Conservation (phyloP, 768 basidiomycete genomes). For the Ephemerocybe angulata region DNA sequence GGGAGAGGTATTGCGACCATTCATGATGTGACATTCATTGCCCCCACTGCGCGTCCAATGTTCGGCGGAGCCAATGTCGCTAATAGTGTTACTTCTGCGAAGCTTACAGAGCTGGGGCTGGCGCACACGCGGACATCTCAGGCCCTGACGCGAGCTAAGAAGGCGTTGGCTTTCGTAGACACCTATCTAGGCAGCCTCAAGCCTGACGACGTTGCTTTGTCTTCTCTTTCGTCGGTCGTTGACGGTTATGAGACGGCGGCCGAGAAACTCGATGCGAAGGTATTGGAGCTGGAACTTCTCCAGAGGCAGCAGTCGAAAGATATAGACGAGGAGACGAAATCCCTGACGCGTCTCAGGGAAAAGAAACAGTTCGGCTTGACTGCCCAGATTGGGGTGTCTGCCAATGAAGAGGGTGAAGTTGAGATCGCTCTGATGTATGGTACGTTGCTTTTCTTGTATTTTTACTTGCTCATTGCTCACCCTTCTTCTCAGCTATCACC, state of each 20-base stretch:
- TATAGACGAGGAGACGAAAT: constrained; percentile 19
- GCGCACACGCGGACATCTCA: too few relatives aligned
- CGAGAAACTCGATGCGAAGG: constrained; percentile 28
- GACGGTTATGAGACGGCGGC: constrained; percentile 29
- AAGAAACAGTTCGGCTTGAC: constrained; percentile 24
- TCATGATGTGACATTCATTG: constrained; percentile 39
- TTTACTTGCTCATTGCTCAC: background rate
- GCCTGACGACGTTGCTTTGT: background rate
- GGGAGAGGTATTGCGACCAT: constrained; percentile 41
- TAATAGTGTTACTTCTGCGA: constrained; percentile 29
- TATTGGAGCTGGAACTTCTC: constrained; percentile 26
- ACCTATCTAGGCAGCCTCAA: too few relatives aligned
- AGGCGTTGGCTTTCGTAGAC: constrained; percentile 28
- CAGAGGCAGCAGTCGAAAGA: constrained; percentile 22
- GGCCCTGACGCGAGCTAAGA: constrained; percentile 29
- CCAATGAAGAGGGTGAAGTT: constrained; percentile 31
- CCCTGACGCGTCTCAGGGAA: background rate
- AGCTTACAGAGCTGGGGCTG: constrained; percentile 26
- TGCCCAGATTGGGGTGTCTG: constrained; percentile 34
- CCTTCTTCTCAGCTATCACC: constrained; percentile 30
- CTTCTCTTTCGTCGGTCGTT: constrained; percentile 13
- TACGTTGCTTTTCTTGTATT: constrained; percentile 12
- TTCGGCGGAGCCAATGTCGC: too few relatives aligned
- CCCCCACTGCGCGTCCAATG: constrained; percentile 12
- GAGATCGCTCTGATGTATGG: constrained; percentile 39